A percentile compares a stretch with the other conserved stretches of the same genome.
Conservation (phyloP, 1,284 basidiomycete genomes). For the Ustilago tritici region DNA sequence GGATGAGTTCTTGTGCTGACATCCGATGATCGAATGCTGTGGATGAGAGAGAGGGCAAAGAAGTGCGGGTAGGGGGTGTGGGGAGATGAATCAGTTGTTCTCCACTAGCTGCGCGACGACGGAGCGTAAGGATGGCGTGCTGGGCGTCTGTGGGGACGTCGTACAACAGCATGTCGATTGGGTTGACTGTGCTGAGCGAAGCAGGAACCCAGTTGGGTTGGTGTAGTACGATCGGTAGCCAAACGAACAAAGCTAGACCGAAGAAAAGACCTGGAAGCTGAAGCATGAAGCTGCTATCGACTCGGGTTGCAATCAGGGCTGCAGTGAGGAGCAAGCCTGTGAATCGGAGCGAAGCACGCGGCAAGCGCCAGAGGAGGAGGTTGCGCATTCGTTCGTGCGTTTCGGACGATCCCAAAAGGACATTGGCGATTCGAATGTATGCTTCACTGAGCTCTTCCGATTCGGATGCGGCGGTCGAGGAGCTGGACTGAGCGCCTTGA, state of each 20-base stretch:
- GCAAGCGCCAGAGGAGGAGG: slow-evolving; percentile 36
- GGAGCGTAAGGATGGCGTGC: slow-evolving; percentile 43
- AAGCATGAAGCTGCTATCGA: slow-evolving; percentile 17
- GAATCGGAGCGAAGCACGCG: slow-evolving; percentile 39
- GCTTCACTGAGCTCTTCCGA: slow-evolving; percentile 25
- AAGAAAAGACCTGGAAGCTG: slow-evolving; percentile 37
- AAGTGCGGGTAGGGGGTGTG: neutral
- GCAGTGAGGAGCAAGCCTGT: slow-evolving; percentile 19
- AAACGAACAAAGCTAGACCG: slow-evolving; percentile 43
- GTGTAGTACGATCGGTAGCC: slow-evolving; percentile 48
- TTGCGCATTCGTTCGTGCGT: slow-evolving; percentile 53
- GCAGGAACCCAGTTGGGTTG: slow-evolving; percentile 45
- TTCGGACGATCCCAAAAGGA: slow-evolving; percentile 29
- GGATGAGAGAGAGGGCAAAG: slow-evolving; percentile 12
- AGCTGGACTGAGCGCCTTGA: slow-evolving; percentile 6
- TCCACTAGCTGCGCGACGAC: slow-evolving; percentile 42
- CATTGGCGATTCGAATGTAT: slow-evolving; percentile 24
- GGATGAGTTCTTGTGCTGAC: slow-evolving; percentile 24
- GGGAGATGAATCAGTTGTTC: slow-evolving; percentile 31
- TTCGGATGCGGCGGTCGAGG: neutral
- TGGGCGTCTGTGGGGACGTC: slow-evolving; percentile 60
- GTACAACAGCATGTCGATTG: slow-evolving; percentile 46
- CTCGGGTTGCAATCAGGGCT: slow-evolving; percentile 10
- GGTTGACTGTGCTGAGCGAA: slow-evolving; percentile 21
- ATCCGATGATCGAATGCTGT: slow-evolving; percentile 35